Base-by-base conservation (phyloP, 129 eudicot genomes). In the Artemisia tridentata region DNA sequence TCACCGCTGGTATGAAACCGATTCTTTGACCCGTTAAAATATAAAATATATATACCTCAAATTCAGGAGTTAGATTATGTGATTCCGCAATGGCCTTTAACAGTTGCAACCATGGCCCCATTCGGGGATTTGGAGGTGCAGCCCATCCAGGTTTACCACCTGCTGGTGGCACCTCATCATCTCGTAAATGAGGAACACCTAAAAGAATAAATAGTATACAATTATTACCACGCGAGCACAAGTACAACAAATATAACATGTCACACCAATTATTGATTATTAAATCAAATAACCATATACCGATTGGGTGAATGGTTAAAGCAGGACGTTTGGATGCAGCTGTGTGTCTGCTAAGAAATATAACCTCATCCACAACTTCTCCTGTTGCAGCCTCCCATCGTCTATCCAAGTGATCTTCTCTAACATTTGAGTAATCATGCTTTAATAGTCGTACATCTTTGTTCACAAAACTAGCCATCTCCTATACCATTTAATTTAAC, bases 121-220 rank as follows among this genome's bases (percentile, higher is more conserved):
- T 90, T 54, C 97, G 81, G 49, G 95, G 84, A 83, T 83, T 86
- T 3, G 99, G 99, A 20, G 96, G 97, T 19, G 96, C 99, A 21
- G 97, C 99, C 97, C 99, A 95, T 9, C 99, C 97, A 0, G 99
- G 96, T 75, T 75, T 90, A 15, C 99, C 99, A 19, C 99, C 97
- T 15, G 88, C 89, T 7, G 95, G 89, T 1, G 88, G 78, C 41
- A 75, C 86, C 69, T 90, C 99, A 63, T 84, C 91, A 65, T 95
- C 97, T 63, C 78, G 74, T 68, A 95, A 81, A 74, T 90, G 99
- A 16, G 99, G 99, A 61, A 95, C 91, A 25, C 93, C 98, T 88
- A 73, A 54, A 60, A 20, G 20, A 20, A 12, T 9, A 20, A 57
- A 41, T 29, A 7, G 82, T 75, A 73, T 45, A 57, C 43, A 53